Evolutionary conservation across 2,329 filamentous ascomycete species (phyloP), one percentile per base, ranked within the genome.

Genomic region (Emydomyces testavorans): DNA sequence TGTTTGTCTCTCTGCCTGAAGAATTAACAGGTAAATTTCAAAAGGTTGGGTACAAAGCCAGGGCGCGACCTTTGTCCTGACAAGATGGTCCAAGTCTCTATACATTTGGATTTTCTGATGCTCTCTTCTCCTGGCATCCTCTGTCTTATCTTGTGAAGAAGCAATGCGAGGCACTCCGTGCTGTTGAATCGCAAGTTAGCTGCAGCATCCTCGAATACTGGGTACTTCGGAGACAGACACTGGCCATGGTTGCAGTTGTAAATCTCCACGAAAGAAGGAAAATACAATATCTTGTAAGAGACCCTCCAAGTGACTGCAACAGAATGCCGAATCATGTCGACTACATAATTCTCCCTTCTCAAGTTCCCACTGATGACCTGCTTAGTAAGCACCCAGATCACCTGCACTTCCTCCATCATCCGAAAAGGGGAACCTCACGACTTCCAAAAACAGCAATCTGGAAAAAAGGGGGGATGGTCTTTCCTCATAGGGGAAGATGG

Each of bases 91-190:
- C 36, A 94, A 71, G 8, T 75, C 68, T 55, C 78, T 80, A 66
- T 94, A 94, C 54, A 80, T 77, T 49, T 74, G 69, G 59, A 95
- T 94, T 65, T 83, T 83, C 56, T 79, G 77, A 48, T 79, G 73
- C 64, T 93, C 86, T 63, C 80, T 77, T 55, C 79, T 73, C 50
- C 77, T 77, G 61, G 84, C 78, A 61, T 85, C 79, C 58, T 84
- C 80, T 57, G 83, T 83, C 56, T 76, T 75, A 58, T 74, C 71
- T 52, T 70, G 66, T 47, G 68, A 70, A 57, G 74, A 71, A 53
- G 75, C 73, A 52, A 77, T 74, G 61, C 88, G 84, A 60, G 85
- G 78, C 64, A 93, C 76, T 62, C 86, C 87, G 76, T 95, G 89
- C 87, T 94, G 68, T 54, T 15, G n/a, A 16, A 15, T 26, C 15